Evolutionary conservation across 1,139 yeast genomes (phyloP).

Genomic region (Yamadazyma friedrichii): DNA sequence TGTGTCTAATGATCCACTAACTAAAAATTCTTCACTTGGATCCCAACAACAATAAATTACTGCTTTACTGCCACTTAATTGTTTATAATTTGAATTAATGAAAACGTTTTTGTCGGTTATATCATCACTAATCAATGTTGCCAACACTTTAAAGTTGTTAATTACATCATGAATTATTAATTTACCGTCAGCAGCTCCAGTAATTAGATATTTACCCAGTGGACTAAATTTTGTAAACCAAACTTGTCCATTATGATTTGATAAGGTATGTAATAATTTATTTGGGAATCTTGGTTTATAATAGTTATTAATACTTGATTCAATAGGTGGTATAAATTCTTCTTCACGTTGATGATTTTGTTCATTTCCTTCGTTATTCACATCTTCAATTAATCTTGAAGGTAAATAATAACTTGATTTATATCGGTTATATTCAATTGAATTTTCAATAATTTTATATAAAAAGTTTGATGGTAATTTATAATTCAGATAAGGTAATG

Average conservation of each 20-base stretch:
- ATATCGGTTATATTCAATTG: constrained; percentile 27
- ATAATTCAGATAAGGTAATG: constrained; percentile 15
- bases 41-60: constrained; percentile 76
- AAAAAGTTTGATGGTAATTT: constrained; percentile 25
- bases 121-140: constrained; percentile 32
- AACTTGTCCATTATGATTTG: constrained; percentile 69
- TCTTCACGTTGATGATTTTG: constrained; percentile 2
- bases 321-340: constrained; percentile 16
- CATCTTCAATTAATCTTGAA: constrained; percentile 19
- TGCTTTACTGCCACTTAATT: constrained; percentile 40
- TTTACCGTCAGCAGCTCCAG: constrained; percentile 71
- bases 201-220: constrained; percentile 69
- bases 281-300: constrained; percentile 47
- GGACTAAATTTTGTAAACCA: constrained; percentile 84
- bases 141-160: constrained; percentile 47
- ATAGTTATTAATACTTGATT: constrained; percentile 13
- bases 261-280: constrained; percentile 35
- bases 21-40: constrained; percentile 61
- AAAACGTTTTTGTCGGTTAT: constrained; percentile 29
- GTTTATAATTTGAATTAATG: constrained; percentile 26
- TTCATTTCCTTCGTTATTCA: constrained; percentile 2
- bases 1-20: constrained; percentile 70
- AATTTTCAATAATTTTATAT: constrained; percentile 27
- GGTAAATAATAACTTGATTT: constrained; percentile 37
- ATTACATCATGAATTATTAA: constrained; percentile 67